Conservation (phyloP, 257 asterid genomes). For the Penstemon eatonii region DNA sequence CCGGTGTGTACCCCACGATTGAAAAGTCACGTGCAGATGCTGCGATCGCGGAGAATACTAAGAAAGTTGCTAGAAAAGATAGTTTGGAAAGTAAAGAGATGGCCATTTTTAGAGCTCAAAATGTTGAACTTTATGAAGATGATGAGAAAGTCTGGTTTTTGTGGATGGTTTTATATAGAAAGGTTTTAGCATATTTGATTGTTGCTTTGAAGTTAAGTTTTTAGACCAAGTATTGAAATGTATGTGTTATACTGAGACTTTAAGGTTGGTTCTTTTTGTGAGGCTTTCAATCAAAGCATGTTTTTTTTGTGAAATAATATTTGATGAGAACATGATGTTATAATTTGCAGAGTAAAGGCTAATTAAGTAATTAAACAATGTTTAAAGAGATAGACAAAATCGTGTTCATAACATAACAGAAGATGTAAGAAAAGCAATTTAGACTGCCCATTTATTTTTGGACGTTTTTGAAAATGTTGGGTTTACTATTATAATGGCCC, state of each 20-base stretch:
- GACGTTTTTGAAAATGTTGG: too few species aligned
- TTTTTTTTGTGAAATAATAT: not conserved
- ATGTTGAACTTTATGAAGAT: conserved; percentile 17
- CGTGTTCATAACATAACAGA: too few species aligned
- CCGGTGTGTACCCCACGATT: conserved; percentile 59
- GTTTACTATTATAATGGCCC: too few species aligned
- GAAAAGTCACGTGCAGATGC: conserved; percentile 43
- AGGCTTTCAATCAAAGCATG: conserved; percentile 39
- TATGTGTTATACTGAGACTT: conserved; percentile 35
- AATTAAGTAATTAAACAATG: too few species aligned
- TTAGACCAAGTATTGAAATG: conserved; percentile 5
- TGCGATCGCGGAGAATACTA: conserved; percentile 26
- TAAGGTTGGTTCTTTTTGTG: conserved; percentile 38
- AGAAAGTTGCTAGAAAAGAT: conserved; percentile 32
- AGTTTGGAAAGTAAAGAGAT: conserved; percentile 37
- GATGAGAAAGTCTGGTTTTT: conserved; percentile 21
- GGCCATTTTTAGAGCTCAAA: conserved; percentile 30
- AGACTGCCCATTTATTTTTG: too few species aligned
- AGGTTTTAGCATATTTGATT: conserved; percentile 7
- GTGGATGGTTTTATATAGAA: conserved; percentile 32
- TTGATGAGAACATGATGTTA: too few species aligned
- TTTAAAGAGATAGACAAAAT: too few species aligned
- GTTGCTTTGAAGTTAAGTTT: conserved; percentile 47
- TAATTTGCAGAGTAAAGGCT: too few species aligned
- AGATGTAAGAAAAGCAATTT: too few species aligned